Evolutionary conservation across 495 filamentous ascomycete species (phyloP), one percentile per base, ranked within the genome.

Genomic region (Chaetomium fimeti): DNA sequence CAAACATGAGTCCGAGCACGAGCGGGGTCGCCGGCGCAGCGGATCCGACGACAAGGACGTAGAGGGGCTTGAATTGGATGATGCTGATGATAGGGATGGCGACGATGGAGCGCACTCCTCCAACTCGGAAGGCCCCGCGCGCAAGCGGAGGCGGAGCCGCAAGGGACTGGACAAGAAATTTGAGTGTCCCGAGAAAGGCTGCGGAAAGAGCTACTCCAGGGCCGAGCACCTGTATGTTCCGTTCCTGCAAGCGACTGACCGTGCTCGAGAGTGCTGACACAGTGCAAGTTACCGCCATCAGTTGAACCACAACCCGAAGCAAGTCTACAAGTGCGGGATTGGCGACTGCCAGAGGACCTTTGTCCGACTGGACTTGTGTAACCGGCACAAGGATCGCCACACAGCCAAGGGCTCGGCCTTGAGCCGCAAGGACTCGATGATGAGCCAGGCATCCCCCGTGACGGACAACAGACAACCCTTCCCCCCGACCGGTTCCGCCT

Each of bases 81-180:
- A 73, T 29, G 68, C 55, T 65, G 74, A 76, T 24, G 73, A 68
- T 45, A 72, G 69, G 13, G 74, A 77, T 42, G 75, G 71, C 51
- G 77, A 69, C 18, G 76, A 77, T 45, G 73, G 76, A 43, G 78
- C 68, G 1, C 76, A 81, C 62, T 84, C 82, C 13, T 84, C 83
- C 49, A 82, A 82, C 62, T 82, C 79, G 27, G 82, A 85, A 58
- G 81, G 82, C 9, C 82, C 82, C 15, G 77, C 79, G 20, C 85
- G 86, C 64, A 94, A 93, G 75, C 83, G 92, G 61, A 86, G 91
- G 71, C 83, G 90, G 69, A 92, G 89, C 77, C 88, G 93, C 65
- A 96, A 95, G 74, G 89, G 89, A 32, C 79, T 89, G 38, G 93
- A 97, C 75, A 96, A 94, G 78, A 97, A 96, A 72, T 98, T 96